phyloP scores from a whole-genome alignment of 306 rosid genomes.

The Fragaria iinumae region DNA sequence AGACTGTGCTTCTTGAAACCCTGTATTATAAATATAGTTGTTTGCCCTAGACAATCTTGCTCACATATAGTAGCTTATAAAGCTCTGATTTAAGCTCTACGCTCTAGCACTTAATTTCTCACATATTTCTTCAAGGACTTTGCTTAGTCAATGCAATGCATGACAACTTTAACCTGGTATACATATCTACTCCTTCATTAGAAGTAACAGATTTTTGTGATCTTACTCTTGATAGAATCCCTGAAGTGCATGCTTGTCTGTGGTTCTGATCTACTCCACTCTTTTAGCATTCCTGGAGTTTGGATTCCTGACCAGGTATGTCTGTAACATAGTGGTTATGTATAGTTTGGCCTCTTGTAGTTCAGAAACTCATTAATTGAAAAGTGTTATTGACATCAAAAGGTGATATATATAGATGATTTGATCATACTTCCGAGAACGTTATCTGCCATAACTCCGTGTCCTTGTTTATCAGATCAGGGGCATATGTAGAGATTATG shows the following conservation, averaged over 20 bases:
- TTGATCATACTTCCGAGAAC: background rate
- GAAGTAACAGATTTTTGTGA: background rate
- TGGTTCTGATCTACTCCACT: slow-evolving; percentile 89
- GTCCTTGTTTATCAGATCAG: slow-evolving; percentile 31
- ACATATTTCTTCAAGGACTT: background rate
- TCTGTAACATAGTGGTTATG: background rate
- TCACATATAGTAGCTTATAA: slow-evolving; percentile 1
- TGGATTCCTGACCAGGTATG: slow-evolving; percentile 80
- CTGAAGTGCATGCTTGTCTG: slow-evolving; percentile 84
- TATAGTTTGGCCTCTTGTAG: background rate
- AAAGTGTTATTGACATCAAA: background rate
- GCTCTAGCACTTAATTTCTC: background rate
- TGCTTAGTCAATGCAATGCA: slow-evolving; percentile 1
- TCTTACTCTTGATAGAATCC: slow-evolving; percentile 53
- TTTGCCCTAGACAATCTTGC: background rate
- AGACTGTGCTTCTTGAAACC: background rate
- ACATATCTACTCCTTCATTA: background rate
- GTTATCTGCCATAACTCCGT: background rate
- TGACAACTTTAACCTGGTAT: background rate
- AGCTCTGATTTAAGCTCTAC: background rate
- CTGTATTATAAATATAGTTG: background rate
- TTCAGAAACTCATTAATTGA: background rate
- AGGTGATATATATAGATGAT: background rate
- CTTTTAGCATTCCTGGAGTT: slow-evolving; percentile 68
- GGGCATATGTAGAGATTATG: slow-evolving; percentile 50